phyloP scores from a whole-genome alignment of 2,329 filamentous ascomycete genomes.

The Teratosphaeria pseudoeucalypti region DNA sequence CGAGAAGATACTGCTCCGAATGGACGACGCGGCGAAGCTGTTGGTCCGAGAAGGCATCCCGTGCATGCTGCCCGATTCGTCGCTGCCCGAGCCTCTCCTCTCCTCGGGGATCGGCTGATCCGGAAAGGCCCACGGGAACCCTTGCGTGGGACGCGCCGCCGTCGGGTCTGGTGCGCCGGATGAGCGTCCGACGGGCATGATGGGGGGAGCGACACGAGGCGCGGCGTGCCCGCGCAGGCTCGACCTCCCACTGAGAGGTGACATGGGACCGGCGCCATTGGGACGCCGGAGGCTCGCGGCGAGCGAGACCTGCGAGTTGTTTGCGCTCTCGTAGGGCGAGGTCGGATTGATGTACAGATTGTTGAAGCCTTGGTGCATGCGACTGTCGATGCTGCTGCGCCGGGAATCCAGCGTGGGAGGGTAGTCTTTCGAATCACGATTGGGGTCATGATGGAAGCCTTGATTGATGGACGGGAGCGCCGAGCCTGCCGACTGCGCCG shows the following conservation, averaged over 20 bases:
- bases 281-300: constrained; percentile 54
- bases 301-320: constrained; percentile 65
- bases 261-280: constrained; percentile 36
- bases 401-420: constrained; percentile 47
- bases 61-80: constrained; percentile 32
- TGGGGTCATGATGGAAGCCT: constrained; percentile 30
- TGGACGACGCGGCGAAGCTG: constrained; percentile 64
- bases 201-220: constrained; percentile 60
- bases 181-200: constrained; percentile 57
- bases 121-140: constrained; percentile 75
- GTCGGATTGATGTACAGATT: constrained; percentile 56
- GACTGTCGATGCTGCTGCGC: constrained; percentile 70
- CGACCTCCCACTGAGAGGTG: constrained; percentile 29
- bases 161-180: constrained; percentile 52
- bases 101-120: constrained; percentile 54
- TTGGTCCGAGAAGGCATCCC: constrained; percentile 56
- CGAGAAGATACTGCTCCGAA: constrained; percentile 71
- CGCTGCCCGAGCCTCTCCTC: constrained; percentile 38
- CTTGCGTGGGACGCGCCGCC: constrained; percentile 69
- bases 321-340: constrained; percentile 66
- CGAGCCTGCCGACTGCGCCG: constrained; percentile 23
- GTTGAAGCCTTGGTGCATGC: constrained; percentile 61
- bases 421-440: constrained; percentile 32
- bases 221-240: constrained; percentile 30
- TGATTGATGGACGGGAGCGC: constrained; percentile 49